Evolutionary conservation across 192 early-diverging fungal species (phyloP), one percentile per base, ranked within the genome.

Genomic region (Rhizophlyctis rosea): DNA sequence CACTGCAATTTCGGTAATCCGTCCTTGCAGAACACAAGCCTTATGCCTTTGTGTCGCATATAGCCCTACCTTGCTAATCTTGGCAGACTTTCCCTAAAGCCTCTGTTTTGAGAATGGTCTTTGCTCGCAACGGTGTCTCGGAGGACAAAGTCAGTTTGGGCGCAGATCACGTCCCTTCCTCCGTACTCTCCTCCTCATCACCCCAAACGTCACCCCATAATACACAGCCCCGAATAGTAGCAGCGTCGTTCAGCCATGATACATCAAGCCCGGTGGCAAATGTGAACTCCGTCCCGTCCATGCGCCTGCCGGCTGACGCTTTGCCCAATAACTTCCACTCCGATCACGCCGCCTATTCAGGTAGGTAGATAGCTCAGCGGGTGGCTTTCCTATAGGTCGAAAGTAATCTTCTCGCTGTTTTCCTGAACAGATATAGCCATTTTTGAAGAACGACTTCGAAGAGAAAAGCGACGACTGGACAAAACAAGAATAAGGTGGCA

Each of bases 251-350:
- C 9, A 18, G 39, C 7, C 7, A 18, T 7, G 39, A 18, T 7
- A 44, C 39, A 13, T 44, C 39, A 44, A 44, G 18, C 39, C 67
- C 67, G 25, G 67, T 68, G 11, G 67, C 67, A 33, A 68, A 68
- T 33, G 59, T 68, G 14, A 59, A 68, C 52, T 61, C 67, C 25
- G 52, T 68, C 0, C 59, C 67, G 0, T 62, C 52, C 31, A 68
- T 62, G 58, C 54, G 54, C 31, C 27, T 68, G 24, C 59, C 67
- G 33, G 57, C 23, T 3, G 33, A 48, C 4, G 34, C 53, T 27
- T 61, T 68, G 27, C 48, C 59, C 30, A 62, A 25, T 27, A 61
- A 32, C 52, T 68, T 68, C 56, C 67, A 68, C 36, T 49, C 59
- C 3, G 54, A 44, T n/a, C 50, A 56, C 27, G 59, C 55, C 5